Percentiles rank a stretch among this genome's conserved stretches.
Conservation (phyloP, 352 stramenopile species). For the Phytopythium helicoides region DNA sequence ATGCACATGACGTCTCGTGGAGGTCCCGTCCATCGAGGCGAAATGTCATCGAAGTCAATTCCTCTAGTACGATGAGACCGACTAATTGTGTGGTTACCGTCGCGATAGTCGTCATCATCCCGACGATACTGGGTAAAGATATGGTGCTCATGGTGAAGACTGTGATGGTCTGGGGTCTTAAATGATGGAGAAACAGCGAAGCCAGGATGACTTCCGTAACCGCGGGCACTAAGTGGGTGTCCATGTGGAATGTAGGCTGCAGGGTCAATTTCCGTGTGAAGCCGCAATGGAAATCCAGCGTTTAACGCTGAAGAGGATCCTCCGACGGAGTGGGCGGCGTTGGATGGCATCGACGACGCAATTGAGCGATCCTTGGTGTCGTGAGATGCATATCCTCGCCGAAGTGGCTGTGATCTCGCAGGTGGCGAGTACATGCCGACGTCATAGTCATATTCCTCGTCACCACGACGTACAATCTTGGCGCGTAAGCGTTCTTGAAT, state of each 20-base stretch:
- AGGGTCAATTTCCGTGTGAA: slow-evolving; percentile 29
- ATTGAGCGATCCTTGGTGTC: slow-evolving; percentile 3
- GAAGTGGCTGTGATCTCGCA: background rate
- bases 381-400: background rate
- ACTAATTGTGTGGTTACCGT: background rate
- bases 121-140: slow-evolving; percentile 14
- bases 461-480: slow-evolving; percentile 52
- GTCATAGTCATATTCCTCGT: slow-evolving; percentile 18
- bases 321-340: too few relatives aligned
- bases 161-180: slow-evolving; percentile 8
- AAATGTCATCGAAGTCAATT: background rate
- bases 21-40: background rate
- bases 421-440: slow-evolving; percentile 5
- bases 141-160: slow-evolving; percentile 9
- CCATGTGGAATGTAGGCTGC: slow-evolving; percentile 16
- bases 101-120: slow-evolving; percentile 6
- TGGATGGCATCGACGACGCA: background rate
- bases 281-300: slow-evolving; percentile 11
- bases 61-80: background rate
- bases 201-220: background rate
- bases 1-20: background rate
- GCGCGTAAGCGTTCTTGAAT: slow-evolving; percentile 69
- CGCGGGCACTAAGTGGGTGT: slow-evolving; percentile 2
- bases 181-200: slow-evolving; percentile 1
- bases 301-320: background rate